Evolutionary conservation across 1,284 basidiomycete genomes (phyloP), one percentile per base, ranked within the genome.

Genomic region (Cryptococcus floricola): DNA sequence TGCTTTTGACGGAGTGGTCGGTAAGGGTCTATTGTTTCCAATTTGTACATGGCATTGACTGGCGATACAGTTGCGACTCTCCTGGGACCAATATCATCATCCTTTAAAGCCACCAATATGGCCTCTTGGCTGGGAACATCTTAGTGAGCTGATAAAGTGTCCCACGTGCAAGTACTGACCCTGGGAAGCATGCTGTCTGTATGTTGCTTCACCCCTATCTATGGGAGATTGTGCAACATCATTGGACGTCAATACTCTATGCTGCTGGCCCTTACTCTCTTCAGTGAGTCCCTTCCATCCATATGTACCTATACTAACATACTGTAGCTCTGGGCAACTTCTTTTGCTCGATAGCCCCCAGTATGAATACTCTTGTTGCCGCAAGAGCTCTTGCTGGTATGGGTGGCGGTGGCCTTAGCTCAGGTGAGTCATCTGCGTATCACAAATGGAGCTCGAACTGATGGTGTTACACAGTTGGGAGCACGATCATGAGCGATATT

Each of bases 111-210:
- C 9, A 70, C 72, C 43, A 71, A 77, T 48, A 84, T 88, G 62
- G 84, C 89, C 2, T 88, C 88, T 3, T 93, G 93, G 78, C 85
- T 94, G 54, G 91, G 89, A 28, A 91, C 90, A 10, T 84, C 89
- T 4, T 74, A 74, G 70, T 72, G 39, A 37, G 65, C 62, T n/a
- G 41, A 1, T 23, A 34, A 16, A 14, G 42, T 10, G 23, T 19
- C 27, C 31, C 8, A 25, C 3, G 13, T 25, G 23, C 19, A 12
- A 2, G 3, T 1, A 2, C 19, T 28, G 28, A 39, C 50, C 7
- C 31, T 34, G 10, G 6, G 10, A 43, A 72, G 70, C 77, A 80
- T 94, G 60, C 80, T 94, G 48, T 90, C 88, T 42, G 86, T 93
- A 48, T 94, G 76, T 73, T 92, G 89, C 77, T 92, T 93, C 70